A percentile compares a stretch with the other conserved stretches of the same genome.
Evolutionary conservation across 306 rosid species (phyloP).

Genomic region (Casuarina cunninghamiana): DNA sequence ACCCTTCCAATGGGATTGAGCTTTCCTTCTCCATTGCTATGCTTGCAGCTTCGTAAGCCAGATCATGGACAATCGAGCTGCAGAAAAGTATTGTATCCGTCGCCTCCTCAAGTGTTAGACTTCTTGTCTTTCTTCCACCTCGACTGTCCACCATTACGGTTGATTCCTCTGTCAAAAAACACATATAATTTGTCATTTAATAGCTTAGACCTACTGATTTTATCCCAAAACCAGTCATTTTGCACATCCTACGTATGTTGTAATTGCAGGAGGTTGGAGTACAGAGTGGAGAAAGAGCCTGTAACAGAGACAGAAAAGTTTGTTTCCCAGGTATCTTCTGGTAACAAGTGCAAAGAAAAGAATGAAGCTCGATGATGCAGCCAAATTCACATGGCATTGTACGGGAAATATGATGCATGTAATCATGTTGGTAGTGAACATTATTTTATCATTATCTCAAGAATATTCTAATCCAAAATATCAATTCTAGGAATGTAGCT

Average conservation of each 20-base stretch:
- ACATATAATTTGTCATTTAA: conserved; percentile 31
- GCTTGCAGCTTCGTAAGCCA: conserved; percentile 83
- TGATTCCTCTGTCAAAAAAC: conserved; percentile 63
- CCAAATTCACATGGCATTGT: neutral
- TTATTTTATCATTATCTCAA: neutral
- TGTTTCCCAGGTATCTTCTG: neutral
- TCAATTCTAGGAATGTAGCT: neutral
- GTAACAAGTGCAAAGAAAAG: neutral
- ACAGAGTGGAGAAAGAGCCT: neutral
- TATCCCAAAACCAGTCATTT: conserved; percentile 21
- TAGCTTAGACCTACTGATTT: conserved; percentile 7
- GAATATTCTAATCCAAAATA: neutral
- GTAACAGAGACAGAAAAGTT: neutral
- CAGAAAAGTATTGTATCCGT: conserved; percentile 92
- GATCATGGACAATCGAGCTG: conserved; percentile 88
- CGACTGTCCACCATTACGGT: conserved; percentile 68
- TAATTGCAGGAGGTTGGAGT: neutral
- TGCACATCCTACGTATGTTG: conserved; percentile 3
- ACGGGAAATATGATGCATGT: neutral
- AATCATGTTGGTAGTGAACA: neutral
- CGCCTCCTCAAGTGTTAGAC: conserved; percentile 94
- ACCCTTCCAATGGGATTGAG: conserved; percentile 55
- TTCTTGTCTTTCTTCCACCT: conserved; percentile 61
- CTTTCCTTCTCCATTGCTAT: conserved; percentile 75
- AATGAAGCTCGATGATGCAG: neutral